Evolutionary conservation across 345 rosid species (phyloP), one percentile per base, ranked within the genome.

Genomic region (Triadica sebifera): DNA sequence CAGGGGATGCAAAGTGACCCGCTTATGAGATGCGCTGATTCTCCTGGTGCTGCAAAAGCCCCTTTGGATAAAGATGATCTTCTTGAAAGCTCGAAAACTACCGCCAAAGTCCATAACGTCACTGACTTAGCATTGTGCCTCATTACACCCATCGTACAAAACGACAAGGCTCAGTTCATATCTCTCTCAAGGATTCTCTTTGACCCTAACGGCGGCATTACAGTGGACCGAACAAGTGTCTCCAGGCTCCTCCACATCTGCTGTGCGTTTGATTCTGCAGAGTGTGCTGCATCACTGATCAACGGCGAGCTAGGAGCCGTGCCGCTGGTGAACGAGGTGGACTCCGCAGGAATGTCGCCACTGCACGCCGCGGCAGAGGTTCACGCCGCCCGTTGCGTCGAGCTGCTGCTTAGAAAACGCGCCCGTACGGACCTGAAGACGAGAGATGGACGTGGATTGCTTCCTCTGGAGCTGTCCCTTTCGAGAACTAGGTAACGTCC

Each of bases 361-460:
- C 74, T 93, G 72, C 96, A 93, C 76, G 65, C 75, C 17, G 96
- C 96, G 12, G 91, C 94, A 6, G 86, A 83, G 74, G 75, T 82
- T 45, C 81, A 87, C 78, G 74, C 98, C 59, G 68, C 70, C 45
- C 93, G 89, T 71, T 93, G 98, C 75, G 78, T 89, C 10, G 89
- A 88, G 76, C 41, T 93, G 89, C 80, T 93, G 67, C 64, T 93
- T 25, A 85, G 84, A 75, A 87, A 83, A 80, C 90, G 89, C 58
- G 93, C 89, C 51, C 98, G 94, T 86, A 87, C 93, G 60, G 98
- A 86, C 59, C 37, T 81, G 60, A 84, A 79, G 84, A 89, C 84
- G 46, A 86, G 77, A 79, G 96, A 88, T 74, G 90, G 83, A 68
- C 88, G 86, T 34, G 76, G 79, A 69, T 78, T 86, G 88, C 81